These are phyloP conservation scores for Bretschneidera sinensis DNA, from an alignment of 345 rosid species.

Conservation along the genomic window DNA sequence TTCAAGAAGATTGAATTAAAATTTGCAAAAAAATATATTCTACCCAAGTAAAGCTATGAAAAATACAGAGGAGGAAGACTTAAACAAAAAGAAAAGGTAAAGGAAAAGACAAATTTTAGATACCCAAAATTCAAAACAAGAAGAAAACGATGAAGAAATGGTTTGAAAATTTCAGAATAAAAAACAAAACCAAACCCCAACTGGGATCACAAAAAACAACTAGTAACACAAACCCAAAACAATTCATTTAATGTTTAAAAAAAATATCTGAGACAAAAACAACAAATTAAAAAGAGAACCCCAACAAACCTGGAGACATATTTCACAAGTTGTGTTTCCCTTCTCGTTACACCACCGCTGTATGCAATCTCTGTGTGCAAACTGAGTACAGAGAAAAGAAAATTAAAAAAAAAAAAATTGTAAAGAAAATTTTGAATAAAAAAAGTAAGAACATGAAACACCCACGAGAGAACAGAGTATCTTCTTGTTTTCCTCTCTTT, in stretches of 20 bases:
- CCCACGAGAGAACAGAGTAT: background rate
- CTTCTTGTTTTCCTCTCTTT: background rate
- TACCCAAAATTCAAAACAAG: constrained; percentile 4
- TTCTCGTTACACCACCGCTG: constrained; percentile 99
- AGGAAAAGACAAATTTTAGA: constrained; percentile 9
- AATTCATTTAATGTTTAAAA: no score
- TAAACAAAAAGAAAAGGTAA: constrained; percentile 10
- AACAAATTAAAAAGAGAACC: background rate
- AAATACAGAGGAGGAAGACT: constrained; percentile 8
- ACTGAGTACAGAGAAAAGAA: constrained; percentile 31
- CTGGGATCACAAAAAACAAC: background rate
- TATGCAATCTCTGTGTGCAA: constrained; percentile 85
- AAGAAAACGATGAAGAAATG: background rate
- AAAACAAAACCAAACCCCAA: background rate
- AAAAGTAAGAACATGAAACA: background rate
- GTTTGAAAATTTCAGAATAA: no score
- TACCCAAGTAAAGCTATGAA: no score
- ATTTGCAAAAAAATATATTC: no score
- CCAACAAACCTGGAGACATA: constrained; percentile 90
- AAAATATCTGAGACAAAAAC: background rate
- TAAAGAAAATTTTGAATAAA: background rate
- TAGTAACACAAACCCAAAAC: no score
- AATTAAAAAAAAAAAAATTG: background rate
- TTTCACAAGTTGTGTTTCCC: constrained; percentile 90
- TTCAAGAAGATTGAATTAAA: no score